Evolutionary conservation across 2,329 filamentous ascomycete species (phyloP).

Genomic region (Chaetothyriales sp.): DNA sequence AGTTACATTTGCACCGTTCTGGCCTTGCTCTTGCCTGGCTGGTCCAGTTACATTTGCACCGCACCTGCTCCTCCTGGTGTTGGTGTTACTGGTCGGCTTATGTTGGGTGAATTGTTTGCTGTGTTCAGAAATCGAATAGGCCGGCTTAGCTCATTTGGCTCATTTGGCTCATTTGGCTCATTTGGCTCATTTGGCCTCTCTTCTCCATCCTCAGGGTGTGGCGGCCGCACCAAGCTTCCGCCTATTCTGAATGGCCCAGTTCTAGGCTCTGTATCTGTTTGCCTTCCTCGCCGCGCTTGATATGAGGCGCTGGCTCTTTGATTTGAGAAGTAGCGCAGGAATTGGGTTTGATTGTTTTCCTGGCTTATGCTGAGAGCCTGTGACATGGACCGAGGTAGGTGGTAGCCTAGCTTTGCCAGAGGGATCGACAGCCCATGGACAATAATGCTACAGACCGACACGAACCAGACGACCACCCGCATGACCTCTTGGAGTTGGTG

Average conservation of each 20-base stretch:
- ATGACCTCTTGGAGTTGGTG: constrained; percentile 51
- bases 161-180: not conserved
- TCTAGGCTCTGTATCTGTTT: not conserved
- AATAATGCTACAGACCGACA: constrained; percentile 70
- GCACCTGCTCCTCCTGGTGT: not conserved
- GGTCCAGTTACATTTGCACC: not conserved
- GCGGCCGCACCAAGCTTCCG: not conserved
- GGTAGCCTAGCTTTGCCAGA: constrained; percentile 38
- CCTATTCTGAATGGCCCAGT: not conserved
- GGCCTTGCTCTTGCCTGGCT: not conserved
- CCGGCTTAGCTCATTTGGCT: not conserved
- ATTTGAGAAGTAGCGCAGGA: not conserved
- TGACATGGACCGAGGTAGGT: constrained; percentile 34
- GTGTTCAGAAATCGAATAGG: not conserved
- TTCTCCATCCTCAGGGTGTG: not conserved
- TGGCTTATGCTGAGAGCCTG: constrained; percentile 30
- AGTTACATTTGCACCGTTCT: no score
- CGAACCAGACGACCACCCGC: constrained; percentile 69
- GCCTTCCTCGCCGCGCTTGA: not conserved
- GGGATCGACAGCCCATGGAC: constrained; percentile 62
- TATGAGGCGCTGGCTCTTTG: not conserved
- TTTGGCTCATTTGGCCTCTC: not conserved
- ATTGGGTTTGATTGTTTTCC: constrained; percentile 1
- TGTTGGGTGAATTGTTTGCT: not conserved
- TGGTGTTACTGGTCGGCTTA: not conserved